Evolutionary conservation across 192 early-diverging fungal genomes (phyloP).

Genomic region (Coemansia sp.): DNA sequence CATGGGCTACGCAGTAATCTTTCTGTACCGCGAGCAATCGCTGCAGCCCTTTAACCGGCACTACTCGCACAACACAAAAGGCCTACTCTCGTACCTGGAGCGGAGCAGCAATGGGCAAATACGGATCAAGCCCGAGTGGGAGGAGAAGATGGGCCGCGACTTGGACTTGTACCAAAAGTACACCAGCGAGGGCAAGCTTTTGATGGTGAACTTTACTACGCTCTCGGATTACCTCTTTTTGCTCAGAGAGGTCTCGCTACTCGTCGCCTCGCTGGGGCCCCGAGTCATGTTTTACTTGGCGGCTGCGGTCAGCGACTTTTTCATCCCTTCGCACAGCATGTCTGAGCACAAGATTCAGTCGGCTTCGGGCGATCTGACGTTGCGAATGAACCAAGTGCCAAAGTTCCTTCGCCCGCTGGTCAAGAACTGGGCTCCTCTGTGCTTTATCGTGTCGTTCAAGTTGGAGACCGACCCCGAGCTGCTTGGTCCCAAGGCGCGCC

Average conservation of each 20-base stretch:
- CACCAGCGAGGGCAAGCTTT: conserved; percentile 59
- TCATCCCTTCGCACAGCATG: conserved; percentile 94
- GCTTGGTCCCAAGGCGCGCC: conserved; percentile 78
- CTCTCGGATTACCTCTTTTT: conserved; percentile 93
- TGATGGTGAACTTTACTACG: conserved; percentile 88
- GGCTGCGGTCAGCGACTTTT: conserved; percentile 98
- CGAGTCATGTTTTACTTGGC: conserved; percentile 95
- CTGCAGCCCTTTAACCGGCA: conserved; percentile 93
- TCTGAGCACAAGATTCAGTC: conserved; percentile 99
- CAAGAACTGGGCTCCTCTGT: conserved; percentile 85
- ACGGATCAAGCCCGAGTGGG: conserved; percentile 69
- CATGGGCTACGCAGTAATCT: too few species aligned
- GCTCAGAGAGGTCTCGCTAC: conserved; percentile 72
- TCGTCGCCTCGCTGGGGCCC: conserved; percentile 67
- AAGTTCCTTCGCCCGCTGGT: conserved; percentile 96
- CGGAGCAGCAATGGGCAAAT: conserved; percentile 63
- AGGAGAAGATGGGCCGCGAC: conserved; percentile 65
- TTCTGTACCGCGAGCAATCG: conserved; percentile 91
- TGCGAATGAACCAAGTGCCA: conserved; percentile 95
- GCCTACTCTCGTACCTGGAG: conserved; percentile 85
- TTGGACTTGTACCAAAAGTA: conserved; percentile 70
- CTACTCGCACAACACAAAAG: conserved; percentile 77
- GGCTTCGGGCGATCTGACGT: conserved; percentile 76
- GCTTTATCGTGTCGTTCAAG: conserved; percentile 97
- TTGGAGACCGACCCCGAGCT: conserved; percentile 90